Conservation (phyloP, 306 rosid species). For the Luffa acutangula region DNA sequence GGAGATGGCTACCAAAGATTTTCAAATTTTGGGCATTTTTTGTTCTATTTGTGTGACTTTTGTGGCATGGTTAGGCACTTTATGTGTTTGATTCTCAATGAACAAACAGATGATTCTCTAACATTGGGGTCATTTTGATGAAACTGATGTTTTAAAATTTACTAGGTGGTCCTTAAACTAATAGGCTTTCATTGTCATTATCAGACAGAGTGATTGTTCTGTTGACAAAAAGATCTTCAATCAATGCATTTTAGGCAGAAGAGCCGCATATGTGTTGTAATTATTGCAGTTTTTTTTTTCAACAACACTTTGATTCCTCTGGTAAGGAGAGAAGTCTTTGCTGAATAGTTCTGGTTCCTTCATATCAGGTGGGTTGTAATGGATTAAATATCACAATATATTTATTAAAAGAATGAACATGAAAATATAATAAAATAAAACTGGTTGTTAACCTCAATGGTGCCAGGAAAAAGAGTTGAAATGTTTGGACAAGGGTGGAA, state of each 20-base stretch:
- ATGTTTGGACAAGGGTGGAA: background rate
- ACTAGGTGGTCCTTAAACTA: conserved; percentile 12
- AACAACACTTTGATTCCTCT: background rate
- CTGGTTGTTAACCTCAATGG: background rate
- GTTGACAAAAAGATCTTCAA: conserved; percentile 39
- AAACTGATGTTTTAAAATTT: conserved; percentile 5
- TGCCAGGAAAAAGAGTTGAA: background rate
- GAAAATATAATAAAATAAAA: background rate
- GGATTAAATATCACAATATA: background rate
- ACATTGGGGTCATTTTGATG: background rate
- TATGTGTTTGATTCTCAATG: background rate
- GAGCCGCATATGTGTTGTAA: background rate
- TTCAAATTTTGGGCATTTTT: background rate
- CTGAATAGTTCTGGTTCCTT: background rate
- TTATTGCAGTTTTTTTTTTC: conserved; percentile 10
- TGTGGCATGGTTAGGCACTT: background rate
- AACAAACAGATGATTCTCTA: background rate
- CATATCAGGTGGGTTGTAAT: background rate
- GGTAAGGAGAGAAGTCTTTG: background rate
- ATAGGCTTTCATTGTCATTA: conserved; percentile 44
- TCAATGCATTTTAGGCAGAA: conserved; percentile 20
- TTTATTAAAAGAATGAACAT: background rate
- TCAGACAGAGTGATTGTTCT: conserved; percentile 46
- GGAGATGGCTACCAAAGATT: background rate
- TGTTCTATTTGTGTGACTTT: conserved; percentile 3